A percentile compares a stretch with the other conserved stretches of the same genome.
Conservation (phyloP, 495 filamentous ascomycete genomes). For the Podospora conica region DNA sequence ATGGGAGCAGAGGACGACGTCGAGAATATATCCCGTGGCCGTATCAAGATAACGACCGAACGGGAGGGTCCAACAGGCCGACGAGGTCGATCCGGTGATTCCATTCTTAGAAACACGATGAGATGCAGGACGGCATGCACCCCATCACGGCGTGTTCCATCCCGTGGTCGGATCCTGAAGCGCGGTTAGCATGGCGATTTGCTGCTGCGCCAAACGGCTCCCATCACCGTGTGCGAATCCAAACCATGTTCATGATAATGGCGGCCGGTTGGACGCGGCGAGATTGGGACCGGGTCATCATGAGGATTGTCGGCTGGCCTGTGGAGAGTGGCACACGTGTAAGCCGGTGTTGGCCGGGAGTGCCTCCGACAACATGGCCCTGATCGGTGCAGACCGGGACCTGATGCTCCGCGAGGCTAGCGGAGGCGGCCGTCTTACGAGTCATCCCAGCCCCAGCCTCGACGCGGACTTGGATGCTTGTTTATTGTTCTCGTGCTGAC, state of each 20-base stretch:
- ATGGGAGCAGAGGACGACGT: slow-evolving; percentile 1
- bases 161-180: slow-evolving; percentile 5
- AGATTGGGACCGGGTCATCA: background rate
- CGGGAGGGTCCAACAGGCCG: background rate
- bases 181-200: slow-evolving; percentile 16
- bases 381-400: background rate
- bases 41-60: background rate
- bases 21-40: background rate
- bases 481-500: background rate
- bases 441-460: background rate
- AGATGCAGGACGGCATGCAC: slow-evolving; percentile 5
- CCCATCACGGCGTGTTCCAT: slow-evolving; percentile 6
- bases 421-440: background rate
- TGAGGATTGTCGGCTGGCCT: background rate
- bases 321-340: background rate
- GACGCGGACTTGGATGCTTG: background rate
- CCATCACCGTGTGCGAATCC: too few species aligned
- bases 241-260: background rate
- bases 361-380: background rate
- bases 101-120: slow-evolving; percentile 19
- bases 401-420: background rate
- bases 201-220: slow-evolving; percentile 15
- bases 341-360: background rate
- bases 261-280: background rate
- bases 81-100: slow-evolving; percentile 3